Conservation (phyloP, 139 green algal genomes). For the Chlamydomonas incerta region DNA sequence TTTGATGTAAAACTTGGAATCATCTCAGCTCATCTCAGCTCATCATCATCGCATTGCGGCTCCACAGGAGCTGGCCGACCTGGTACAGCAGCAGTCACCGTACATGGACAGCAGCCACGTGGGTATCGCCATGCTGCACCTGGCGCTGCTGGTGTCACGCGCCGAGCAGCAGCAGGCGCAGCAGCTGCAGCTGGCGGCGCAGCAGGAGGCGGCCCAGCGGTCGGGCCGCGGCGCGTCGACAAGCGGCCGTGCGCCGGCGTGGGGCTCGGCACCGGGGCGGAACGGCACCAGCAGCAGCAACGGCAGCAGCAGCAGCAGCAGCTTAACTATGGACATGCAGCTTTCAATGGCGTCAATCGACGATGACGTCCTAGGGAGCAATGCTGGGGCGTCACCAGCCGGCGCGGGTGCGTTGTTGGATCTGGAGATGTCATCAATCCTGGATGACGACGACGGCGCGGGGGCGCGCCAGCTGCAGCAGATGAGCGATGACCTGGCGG, state of each 20-base stretch:
- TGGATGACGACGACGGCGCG: constrained; percentile 5
- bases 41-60: accelerated
- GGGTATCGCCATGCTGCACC: constrained; percentile 14
- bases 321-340: no score
- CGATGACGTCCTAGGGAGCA: no score
- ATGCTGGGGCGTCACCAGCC: no score
- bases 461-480: neutral
- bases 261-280: no score
- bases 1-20: no score
- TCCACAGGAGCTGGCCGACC: constrained; percentile 18
- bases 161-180: neutral
- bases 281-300: neutral
- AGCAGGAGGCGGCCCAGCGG: no score
- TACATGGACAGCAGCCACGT: neutral
- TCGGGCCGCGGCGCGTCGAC: no score
- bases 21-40: neutral
- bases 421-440: constrained; percentile 6
- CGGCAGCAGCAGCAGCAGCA: constrained; percentile 4
- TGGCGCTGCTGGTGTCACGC: constrained; percentile 7
- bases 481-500: neutral
- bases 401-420: no score
- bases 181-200: neutral
- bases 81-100: constrained; percentile 21
- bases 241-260: no score
- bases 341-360: no score